Percentiles rank a stretch among this genome's conserved stretches.
Evolutionary conservation across 768 basidiomycete genomes (phyloP).

Genomic region (Pholiota molesta): DNA sequence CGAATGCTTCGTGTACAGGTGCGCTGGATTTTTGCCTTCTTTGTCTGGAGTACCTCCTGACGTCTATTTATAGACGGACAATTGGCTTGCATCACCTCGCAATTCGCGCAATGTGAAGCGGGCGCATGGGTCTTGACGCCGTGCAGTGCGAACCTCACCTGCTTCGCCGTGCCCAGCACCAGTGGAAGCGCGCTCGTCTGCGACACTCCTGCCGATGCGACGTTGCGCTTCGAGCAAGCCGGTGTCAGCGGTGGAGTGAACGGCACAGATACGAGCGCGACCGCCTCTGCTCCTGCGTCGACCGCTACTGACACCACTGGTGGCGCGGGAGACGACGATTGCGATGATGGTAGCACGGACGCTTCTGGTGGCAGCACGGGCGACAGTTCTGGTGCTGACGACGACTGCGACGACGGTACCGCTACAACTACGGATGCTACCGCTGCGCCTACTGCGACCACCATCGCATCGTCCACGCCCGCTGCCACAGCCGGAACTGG

Average conservation of each 20-base stretch:
- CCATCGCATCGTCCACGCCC: slow-evolving; percentile 4
- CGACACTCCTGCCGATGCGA: slow-evolving; percentile 40
- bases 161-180: slow-evolving; percentile 52
- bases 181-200: slow-evolving; percentile 49
- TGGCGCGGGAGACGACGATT: too few species aligned
- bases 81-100: slow-evolving; percentile 41
- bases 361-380: neutral
- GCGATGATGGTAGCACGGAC: too few species aligned
- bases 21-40: slow-evolving; percentile 17
- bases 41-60: neutral
- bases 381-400: neutral
- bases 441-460: slow-evolving; percentile 11
- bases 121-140: slow-evolving; percentile 41
- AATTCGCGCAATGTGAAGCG: slow-evolving; percentile 46
- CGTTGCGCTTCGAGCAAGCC: slow-evolving; percentile 40
- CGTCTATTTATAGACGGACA: slow-evolving; percentile 30
- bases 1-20: slow-evolving; percentile 51
- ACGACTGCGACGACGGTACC: slow-evolving; percentile 14
- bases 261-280: slow-evolving; percentile 25
- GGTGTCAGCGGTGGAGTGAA: slow-evolving; percentile 48
- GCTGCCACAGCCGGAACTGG: slow-evolving; percentile 7
- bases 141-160: slow-evolving; percentile 39
- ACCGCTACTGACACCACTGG: slow-evolving; percentile 1
- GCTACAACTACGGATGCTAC: slow-evolving; percentile 11
- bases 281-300: slow-evolving; percentile 5